A percentile compares a stretch with the other conserved stretches of the same genome.
Conservation (phyloP, 2,329 filamentous ascomycete genomes). For the Endoconidiophora polonica region DNA sequence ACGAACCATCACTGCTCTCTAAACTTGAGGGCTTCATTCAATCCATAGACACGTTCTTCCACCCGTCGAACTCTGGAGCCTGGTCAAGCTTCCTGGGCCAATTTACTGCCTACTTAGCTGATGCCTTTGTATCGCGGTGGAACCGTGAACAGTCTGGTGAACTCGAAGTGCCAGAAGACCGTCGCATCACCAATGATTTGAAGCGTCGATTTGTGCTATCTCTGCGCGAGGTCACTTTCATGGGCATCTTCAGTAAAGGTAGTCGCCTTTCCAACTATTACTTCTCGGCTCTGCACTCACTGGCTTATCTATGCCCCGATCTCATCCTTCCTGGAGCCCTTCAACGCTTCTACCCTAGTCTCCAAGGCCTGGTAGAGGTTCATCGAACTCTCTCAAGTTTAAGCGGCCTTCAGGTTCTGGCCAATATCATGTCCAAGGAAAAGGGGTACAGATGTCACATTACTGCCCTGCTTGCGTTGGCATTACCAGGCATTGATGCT, state of each 20-base stretch:
- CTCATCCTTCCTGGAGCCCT: constrained; percentile 83
- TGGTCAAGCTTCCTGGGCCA: constrained; percentile 89
- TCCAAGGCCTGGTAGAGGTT: constrained; percentile 93
- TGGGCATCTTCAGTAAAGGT: constrained; percentile 96
- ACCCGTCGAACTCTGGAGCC: constrained; percentile 82
- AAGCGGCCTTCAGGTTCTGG: constrained; percentile 78
- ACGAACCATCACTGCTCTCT: constrained; percentile 63
- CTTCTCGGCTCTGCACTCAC: constrained; percentile 70
- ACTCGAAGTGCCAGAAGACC: constrained; percentile 66
- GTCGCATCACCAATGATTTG: constrained; percentile 62
- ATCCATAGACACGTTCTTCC: constrained; percentile 95
- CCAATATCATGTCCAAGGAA: constrained; percentile 75
- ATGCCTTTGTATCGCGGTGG: constrained; percentile 96
- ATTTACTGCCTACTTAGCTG: constrained; percentile 78
- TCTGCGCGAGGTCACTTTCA: constrained; percentile 84
- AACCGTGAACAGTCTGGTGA: constrained; percentile 89
- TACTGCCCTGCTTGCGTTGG: constrained; percentile 80
- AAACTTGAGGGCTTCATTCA: constrained; percentile 84
- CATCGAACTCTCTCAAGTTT: constrained; percentile 91
- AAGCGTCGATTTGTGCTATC: constrained; percentile 81
- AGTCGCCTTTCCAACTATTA: constrained; percentile 82
- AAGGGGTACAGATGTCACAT: constrained; percentile 97
- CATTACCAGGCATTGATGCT: constrained; percentile 87
- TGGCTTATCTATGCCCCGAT: constrained; percentile 81
- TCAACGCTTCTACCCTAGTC: constrained; percentile 89